Base-by-base conservation (phyloP, 2,329 filamentous ascomycete genomes). In the Tolypocladium album region DNA sequence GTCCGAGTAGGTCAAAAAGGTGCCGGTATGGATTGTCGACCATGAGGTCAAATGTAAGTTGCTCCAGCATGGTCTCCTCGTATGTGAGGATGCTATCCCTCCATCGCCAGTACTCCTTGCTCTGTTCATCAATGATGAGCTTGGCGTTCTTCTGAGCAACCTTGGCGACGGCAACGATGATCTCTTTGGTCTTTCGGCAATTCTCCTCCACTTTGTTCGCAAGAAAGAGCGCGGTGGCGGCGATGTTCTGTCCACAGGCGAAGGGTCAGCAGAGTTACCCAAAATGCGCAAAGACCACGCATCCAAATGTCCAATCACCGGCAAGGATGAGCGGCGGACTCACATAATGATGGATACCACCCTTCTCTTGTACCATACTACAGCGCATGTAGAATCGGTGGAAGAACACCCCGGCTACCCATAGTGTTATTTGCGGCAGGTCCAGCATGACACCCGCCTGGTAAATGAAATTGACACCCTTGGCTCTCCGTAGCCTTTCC, bases 21-120 rank as follows among this genome's bases (percentile, higher is more conserved):
- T 88, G 84, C 61, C 88, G 86, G 72, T 97, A 94, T 0, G 94
- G 93, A 62, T 92, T 90, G 65, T 95, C 89, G 36, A 97, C 81
- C 73, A 92, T 90, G 55, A 99, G 80, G 71, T 99, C 94, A 72
- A 99, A 99, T 62, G 92, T 97, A 22, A 99, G 80, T 55, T 86
- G 86, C 72, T 97, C 94, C 20, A 99, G 82, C 77, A 99, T 88
- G 52, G 93, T 79, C 71, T 97, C 94, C 75, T 99, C 94, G 70
- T 95, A 91, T 65, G 89, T 88, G 17, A 97, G 78, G 60, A 99
- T 96, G 61, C 88, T 94, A 71, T 99, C 94, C 62, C 92, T 85
- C 94, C 94, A 99, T 69, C 89, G 86, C 94, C 94, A 99, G 72
- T 94, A 99, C 70, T 99, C 94, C 70, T 97, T 97, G 66, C 89